These are phyloP conservation scores for Ceratobasidium sp. DNA, from an alignment of 1,284 basidiomycete species.

Conservation along the genomic window DNA sequence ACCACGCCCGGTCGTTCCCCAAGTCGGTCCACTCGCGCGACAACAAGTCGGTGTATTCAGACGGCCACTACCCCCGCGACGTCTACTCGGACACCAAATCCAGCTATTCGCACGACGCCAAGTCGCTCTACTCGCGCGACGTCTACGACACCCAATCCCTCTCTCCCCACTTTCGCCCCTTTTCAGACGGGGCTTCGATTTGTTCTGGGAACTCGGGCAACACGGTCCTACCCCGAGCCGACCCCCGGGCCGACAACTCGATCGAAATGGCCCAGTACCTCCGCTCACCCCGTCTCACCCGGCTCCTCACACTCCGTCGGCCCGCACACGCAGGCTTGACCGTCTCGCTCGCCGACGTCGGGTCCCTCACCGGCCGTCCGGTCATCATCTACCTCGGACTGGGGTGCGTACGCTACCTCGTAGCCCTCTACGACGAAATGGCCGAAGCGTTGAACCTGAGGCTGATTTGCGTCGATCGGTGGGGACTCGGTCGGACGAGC, in stretches of 20 bases:
- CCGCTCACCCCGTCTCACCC: constrained; percentile 83
- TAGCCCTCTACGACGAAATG: constrained; percentile 96
- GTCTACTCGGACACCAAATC: too few relatives aligned
- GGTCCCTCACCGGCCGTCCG: constrained; percentile 79
- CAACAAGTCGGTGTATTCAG: too few relatives aligned
- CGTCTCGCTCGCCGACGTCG: constrained; percentile 94
- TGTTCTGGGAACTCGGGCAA: constrained; percentile 32
- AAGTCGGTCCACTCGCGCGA: too few relatives aligned
- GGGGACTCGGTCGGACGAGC: constrained; percentile 89
- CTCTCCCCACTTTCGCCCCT: constrained; percentile 17
- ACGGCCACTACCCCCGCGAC: too few relatives aligned
- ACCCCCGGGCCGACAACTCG: constrained; percentile 23
- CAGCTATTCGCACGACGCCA: constrained; percentile 28
- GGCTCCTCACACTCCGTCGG: constrained; percentile 76
- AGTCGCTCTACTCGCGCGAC: constrained; percentile 10
- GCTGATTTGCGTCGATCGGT: constrained; percentile 94
- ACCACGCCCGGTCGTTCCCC: constrained; percentile 58
- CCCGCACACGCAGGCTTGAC: constrained; percentile 76
- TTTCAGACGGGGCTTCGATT: constrained; percentile 30
- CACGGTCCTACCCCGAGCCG: constrained; percentile 16
- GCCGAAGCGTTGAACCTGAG: constrained; percentile 85
- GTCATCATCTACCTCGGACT: constrained; percentile 91
- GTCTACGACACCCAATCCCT: constrained; percentile 7
- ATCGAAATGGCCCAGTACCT: constrained; percentile 78
- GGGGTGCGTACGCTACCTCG: constrained; percentile 91